Conservation (phyloP, 306 rosid genomes). For the Gleditsia sinensis region DNA sequence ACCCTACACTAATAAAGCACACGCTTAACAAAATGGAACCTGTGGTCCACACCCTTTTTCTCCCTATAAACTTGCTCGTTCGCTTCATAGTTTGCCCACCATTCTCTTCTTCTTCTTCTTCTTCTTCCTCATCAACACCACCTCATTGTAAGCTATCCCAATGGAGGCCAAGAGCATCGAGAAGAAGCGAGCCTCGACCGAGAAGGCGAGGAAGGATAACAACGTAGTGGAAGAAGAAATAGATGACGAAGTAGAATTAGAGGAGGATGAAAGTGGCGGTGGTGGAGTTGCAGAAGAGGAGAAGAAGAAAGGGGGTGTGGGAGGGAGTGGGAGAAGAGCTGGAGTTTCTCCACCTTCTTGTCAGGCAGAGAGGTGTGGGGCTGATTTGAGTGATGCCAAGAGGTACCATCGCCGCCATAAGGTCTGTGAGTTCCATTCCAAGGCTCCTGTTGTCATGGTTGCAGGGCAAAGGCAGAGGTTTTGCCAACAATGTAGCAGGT, state of each 20-base stretch:
- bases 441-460: conserved; percentile 72
- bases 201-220: conserved; percentile 49
- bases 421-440: conserved; percentile 91
- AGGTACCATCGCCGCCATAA: conserved; percentile 93
- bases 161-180: conserved; percentile 68
- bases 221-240: conserved; percentile 53
- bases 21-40: conserved; percentile 38
- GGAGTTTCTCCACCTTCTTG: conserved; percentile 60
- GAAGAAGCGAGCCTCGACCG: conserved; percentile 50
- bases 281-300: conserved; percentile 45
- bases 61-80: conserved; percentile 41
- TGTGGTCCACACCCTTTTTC: conserved; percentile 66
- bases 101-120: not conserved
- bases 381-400: conserved; percentile 74
- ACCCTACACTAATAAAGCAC: conserved; percentile 29
- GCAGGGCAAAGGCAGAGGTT: conserved; percentile 83
- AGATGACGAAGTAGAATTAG: conserved; percentile 71
- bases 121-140: conserved; percentile 1
- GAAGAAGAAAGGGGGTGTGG: conserved; percentile 46
- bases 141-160: conserved; percentile 15
- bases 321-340: conserved; percentile 49
- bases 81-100: conserved; percentile 34
- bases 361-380: conserved; percentile 84
- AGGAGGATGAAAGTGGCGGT: conserved; percentile 48
- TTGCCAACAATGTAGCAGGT: conserved; percentile 99